phyloP scores from a whole-genome alignment of 2,329 filamentous ascomycete genomes.

The Penicillium rolfsii region DNA sequence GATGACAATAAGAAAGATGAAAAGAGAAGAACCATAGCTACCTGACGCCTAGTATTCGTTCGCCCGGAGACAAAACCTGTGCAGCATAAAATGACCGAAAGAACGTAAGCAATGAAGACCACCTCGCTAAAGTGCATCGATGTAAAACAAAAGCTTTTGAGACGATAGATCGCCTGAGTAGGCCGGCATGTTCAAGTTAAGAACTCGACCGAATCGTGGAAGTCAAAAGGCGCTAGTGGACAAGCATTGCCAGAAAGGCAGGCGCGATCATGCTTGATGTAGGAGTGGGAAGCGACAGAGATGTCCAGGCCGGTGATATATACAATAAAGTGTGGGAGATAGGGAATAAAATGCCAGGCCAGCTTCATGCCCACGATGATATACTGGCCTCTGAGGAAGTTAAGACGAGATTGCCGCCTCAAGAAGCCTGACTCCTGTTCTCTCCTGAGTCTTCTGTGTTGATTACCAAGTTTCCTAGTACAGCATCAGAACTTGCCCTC shows the following conservation, averaged over 20 bases:
- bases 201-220: neutral
- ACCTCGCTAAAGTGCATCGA: constrained; percentile 29
- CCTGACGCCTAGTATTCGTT: neutral
- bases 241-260: neutral
- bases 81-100: constrained; percentile 7
- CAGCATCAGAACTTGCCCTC: constrained; percentile 1
- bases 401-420: neutral
- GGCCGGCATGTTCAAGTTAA: neutral
- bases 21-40: neutral
- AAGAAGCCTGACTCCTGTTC: neutral
- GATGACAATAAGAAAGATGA: constrained; percentile 3
- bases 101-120: constrained; percentile 13
- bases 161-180: neutral
- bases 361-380: neutral
- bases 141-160: neutral
- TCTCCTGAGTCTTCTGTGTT: neutral
- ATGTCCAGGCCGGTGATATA: neutral
- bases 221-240: neutral
- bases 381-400: neutral
- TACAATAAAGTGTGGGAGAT: neutral
- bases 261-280: neutral
- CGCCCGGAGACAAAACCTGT: neutral
- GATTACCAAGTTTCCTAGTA: constrained; percentile 42
- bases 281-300: neutral
- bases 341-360: neutral